Evolutionary conservation across 2,329 filamentous ascomycete genomes (phyloP).

Genomic region (Cadophora sp.): DNA sequence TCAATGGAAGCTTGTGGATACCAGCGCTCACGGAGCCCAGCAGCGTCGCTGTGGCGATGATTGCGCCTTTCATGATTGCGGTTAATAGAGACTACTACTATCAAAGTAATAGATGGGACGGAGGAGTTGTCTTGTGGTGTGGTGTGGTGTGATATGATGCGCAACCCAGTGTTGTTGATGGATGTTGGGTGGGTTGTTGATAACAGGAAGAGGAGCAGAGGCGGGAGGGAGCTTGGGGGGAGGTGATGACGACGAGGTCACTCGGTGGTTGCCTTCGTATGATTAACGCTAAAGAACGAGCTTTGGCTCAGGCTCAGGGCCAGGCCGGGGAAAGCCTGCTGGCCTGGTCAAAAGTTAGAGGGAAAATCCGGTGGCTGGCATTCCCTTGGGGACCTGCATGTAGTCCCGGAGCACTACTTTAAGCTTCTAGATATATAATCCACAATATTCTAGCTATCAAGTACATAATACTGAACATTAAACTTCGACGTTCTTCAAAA

Average conservation of each 20-base stretch:
- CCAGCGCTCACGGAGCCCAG: conserved; percentile 83
- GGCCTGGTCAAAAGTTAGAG: not conserved
- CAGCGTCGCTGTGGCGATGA: conserved; percentile 80
- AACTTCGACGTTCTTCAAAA: too few relatives aligned
- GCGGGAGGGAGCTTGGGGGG: not conserved
- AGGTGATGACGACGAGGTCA: conserved; percentile 15
- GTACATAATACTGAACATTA: too few relatives aligned
- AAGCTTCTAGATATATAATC: not conserved
- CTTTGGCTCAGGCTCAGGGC: not conserved
- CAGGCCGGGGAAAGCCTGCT: not conserved
- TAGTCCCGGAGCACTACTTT: not conserved
- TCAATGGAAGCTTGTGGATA: conserved; percentile 95
- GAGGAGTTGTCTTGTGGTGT: conserved; percentile 15
- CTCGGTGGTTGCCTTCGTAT: conserved; percentile 15
- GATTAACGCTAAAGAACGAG: not conserved
- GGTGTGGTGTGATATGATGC: conserved; percentile 22
- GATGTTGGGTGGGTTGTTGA: conserved; percentile 32
- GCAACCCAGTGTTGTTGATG: conserved; percentile 28
- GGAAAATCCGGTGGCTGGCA: conserved; percentile 24
- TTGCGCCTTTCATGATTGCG: conserved; percentile 79
- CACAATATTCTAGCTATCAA: too few relatives aligned
- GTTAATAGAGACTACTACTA: conserved; percentile 34
- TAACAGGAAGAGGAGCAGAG: conserved; percentile 13
- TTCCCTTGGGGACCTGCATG: conserved; percentile 10
- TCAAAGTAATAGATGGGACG: conserved; percentile 36